Evolutionary conservation across 2,329 filamentous ascomycete species (phyloP).

Genomic region (Colletotrichum zoysiae): DNA sequence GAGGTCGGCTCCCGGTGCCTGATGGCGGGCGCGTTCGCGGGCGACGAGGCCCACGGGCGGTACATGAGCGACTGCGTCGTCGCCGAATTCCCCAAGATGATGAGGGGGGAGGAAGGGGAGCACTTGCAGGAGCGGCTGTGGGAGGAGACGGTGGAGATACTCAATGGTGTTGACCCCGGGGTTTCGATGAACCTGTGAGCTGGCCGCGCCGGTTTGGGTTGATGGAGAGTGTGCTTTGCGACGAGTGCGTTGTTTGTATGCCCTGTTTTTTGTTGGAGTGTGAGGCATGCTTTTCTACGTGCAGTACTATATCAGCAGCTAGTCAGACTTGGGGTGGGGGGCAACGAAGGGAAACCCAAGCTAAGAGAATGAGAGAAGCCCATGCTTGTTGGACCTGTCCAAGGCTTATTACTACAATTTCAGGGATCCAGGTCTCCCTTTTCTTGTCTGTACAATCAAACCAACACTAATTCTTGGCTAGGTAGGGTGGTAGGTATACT

Average conservation of each 20-base stretch:
- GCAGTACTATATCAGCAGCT: no score
- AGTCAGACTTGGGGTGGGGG: no score
- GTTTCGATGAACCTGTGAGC: slow-evolving; percentile 50
- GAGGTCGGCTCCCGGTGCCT: slow-evolving; percentile 57
- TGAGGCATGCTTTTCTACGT: no score
- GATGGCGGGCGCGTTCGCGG: slow-evolving; percentile 53
- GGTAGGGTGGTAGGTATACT: no score
- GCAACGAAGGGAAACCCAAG: background rate
- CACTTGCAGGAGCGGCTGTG: slow-evolving; percentile 54
- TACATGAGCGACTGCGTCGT: slow-evolving; percentile 54
- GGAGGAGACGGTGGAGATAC: slow-evolving; percentile 56
- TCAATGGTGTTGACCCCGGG: slow-evolving; percentile 58
- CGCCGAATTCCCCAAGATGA: slow-evolving; percentile 43
- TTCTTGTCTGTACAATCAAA: background rate
- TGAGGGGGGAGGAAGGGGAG: slow-evolving; percentile 53
- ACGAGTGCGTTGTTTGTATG: no score
- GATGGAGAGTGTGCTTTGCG: background rate
- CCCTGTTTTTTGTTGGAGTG: no score
- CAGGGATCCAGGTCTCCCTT: background rate
- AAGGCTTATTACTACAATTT: background rate
- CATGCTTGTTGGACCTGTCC: background rate
- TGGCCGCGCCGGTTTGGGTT: background rate
- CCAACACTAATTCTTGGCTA: no score
- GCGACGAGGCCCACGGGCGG: slow-evolving; percentile 55
- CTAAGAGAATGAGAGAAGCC: background rate